phyloP scores from a whole-genome alignment of 192 early-diverging fungal species.

The Coemansia sp. region DNA sequence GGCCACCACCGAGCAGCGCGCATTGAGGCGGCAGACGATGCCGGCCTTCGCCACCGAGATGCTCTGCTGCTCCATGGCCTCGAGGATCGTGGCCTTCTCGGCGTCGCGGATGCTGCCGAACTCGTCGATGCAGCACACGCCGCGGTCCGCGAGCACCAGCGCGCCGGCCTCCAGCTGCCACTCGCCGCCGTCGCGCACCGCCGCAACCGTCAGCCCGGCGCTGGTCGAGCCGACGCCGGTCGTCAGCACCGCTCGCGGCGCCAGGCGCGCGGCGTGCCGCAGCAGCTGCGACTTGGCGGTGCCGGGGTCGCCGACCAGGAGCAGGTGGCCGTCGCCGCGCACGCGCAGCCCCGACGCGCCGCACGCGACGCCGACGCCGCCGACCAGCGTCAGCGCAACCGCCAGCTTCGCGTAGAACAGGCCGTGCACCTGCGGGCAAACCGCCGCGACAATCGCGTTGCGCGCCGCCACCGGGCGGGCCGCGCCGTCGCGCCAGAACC shows the following conservation, averaged over 20 bases:
- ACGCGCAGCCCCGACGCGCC: constrained; percentile 87
- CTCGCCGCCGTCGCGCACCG: constrained; percentile 80
- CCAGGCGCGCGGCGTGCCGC: constrained; percentile 84
- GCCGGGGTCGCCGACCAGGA: constrained; percentile 88
- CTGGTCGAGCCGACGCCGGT: constrained; percentile 84
- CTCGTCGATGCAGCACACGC: constrained; percentile 86
- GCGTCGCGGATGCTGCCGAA: constrained; percentile 91
- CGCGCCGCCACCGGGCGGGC: constrained; percentile 69
- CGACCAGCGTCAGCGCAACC: constrained; percentile 90
- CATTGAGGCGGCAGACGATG: constrained; percentile 80
- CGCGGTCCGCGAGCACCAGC: constrained; percentile 81
- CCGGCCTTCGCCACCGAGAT: constrained; percentile 89
- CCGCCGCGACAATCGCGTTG: constrained; percentile 87
- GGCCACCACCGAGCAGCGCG: constrained; percentile 78
- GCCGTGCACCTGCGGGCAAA: constrained; percentile 96
- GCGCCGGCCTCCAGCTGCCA: constrained; percentile 89
- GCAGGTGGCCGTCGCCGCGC: constrained; percentile 96
- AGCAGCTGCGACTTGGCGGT: constrained; percentile 88
- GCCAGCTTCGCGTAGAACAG: constrained; percentile 96
- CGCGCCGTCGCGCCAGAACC: constrained; percentile 89
- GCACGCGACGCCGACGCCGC: constrained; percentile 87
- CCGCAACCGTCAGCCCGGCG: constrained; percentile 81
- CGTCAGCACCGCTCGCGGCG: constrained; percentile 81
- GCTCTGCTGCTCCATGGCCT: constrained; percentile 90
- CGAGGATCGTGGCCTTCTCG: constrained; percentile 91